Percentiles rank a stretch among this genome's conserved stretches.
phyloP scores from a whole-genome alignment of 306 rosid species.

The Neltuma alba region DNA sequence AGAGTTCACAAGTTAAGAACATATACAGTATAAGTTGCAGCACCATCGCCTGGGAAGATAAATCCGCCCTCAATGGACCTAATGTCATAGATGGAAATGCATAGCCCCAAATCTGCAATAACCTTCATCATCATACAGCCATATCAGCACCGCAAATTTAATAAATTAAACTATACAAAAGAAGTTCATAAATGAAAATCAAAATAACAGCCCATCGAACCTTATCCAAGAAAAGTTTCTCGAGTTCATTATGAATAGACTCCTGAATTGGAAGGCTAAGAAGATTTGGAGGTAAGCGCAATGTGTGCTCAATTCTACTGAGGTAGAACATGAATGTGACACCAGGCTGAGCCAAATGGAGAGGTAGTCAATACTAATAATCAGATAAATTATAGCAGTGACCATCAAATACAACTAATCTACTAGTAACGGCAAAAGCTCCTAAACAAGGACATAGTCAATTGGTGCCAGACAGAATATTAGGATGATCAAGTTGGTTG shows the following conservation, averaged over 20 bases:
- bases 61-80: constrained; percentile 71
- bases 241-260: constrained; percentile 68
- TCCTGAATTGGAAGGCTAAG: constrained; percentile 65
- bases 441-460: not conserved
- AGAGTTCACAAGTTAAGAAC: not conserved
- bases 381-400: not conserved
- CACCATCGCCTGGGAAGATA: constrained; percentile 73
- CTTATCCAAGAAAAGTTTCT: constrained; percentile 83
- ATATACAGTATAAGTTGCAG: constrained; percentile 73
- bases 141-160: constrained; percentile 26
- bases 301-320: constrained; percentile 72
- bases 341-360: constrained; percentile 33
- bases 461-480: not conserved
- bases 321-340: constrained; percentile 73
- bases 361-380: not conserved
- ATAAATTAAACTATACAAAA: constrained; percentile 13
- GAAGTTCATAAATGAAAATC: not conserved
- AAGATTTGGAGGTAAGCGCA: constrained; percentile 68
- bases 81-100: constrained; percentile 76
- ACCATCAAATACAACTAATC: not conserved
- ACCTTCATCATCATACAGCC: constrained; percentile 54
- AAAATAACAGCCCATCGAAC: constrained; percentile 38
- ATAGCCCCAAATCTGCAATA: constrained; percentile 79
- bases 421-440: not conserved
- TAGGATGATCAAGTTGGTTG: not conserved